Evolutionary conservation across 371 early-diverging fungal genomes (phyloP).

Genomic region (Batkoa obscura): DNA sequence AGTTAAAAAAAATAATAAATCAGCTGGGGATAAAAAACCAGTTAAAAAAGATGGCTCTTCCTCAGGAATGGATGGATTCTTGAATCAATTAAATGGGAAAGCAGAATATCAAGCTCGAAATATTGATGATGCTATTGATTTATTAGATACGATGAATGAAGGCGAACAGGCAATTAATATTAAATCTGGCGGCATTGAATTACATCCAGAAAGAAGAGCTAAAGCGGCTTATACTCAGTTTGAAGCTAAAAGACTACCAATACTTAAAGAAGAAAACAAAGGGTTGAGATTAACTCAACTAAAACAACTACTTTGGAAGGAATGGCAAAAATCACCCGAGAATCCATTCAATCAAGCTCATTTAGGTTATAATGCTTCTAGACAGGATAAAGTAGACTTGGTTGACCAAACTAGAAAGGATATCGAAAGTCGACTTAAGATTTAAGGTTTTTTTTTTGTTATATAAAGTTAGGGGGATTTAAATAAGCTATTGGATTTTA

Average conservation of each 20-base stretch:
- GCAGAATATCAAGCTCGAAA: no score
- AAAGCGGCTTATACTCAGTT: conserved; percentile 58
- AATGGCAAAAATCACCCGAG: conserved; percentile 57
- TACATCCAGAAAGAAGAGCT: conserved; percentile 68
- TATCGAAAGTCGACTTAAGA: conserved; percentile 9
- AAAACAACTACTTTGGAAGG: conserved; percentile 53
- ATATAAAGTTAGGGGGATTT: no score
- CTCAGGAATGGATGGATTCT: neutral
- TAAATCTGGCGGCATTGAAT: conserved; percentile 27
- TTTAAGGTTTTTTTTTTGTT: neutral
- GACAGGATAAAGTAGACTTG: conserved; percentile 19
- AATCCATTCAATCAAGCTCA: conserved; percentile 69
- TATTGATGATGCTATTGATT: conserved; percentile 62
- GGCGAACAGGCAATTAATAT: conserved; percentile 6
- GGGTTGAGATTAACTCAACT: conserved; percentile 53
- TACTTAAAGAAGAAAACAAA: conserved; percentile 45
- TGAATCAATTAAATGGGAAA: conserved; percentile 2
- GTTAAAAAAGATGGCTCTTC: neutral
- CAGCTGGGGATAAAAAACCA: conserved; percentile 4
- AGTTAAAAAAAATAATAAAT: neutral
- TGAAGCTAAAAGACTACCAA: conserved; percentile 38
- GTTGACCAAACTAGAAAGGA: conserved; percentile 5
- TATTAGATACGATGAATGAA: conserved; percentile 21
- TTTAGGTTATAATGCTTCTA: conserved; percentile 46
- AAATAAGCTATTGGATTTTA: no score